Conservation (phyloP, 2,329 filamentous ascomycete genomes). For the Pseudopyrenochaeta lycopersici region DNA sequence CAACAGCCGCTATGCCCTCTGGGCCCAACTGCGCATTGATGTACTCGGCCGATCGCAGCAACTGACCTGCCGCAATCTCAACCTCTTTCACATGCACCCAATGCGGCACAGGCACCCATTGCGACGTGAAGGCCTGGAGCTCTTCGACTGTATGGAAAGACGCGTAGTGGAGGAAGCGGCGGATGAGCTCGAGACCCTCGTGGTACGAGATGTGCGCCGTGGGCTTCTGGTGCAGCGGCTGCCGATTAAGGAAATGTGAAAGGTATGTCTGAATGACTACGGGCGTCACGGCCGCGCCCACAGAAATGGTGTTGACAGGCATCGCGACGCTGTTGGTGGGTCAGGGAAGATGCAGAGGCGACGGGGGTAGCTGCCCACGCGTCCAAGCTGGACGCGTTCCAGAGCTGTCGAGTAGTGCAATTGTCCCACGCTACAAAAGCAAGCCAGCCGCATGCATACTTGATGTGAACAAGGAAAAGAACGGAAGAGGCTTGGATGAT, state of each 20-base stretch:
- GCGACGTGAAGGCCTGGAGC: conserved; percentile 86
- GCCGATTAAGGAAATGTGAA: conserved; percentile 88
- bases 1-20: conserved; percentile 76
- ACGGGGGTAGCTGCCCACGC: conserved; percentile 11
- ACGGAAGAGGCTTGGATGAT: no score
- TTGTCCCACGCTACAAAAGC: no score
- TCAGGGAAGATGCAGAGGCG: conserved; percentile 13
- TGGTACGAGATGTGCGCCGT: conserved; percentile 94
- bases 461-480: no score
- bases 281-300: conserved; percentile 85
- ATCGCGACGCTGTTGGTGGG: conserved; percentile 46
- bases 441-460: no score
- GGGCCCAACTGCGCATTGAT: conserved; percentile 79
- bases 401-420: no score
- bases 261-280: conserved; percentile 87
- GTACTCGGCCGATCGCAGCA: conserved; percentile 70
- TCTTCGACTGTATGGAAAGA: conserved; percentile 93
- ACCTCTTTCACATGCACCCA: conserved; percentile 85
- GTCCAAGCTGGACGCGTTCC: neutral
- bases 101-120: conserved; percentile 88
- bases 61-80: conserved; percentile 69
- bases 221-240: conserved; percentile 77
- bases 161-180: conserved; percentile 83
- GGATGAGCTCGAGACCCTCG: conserved; percentile 86
- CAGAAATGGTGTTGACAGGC: conserved; percentile 80